Percentiles rank a stretch among this genome's conserved stretches.
phyloP scores from a whole-genome alignment of 2,329 filamentous ascomycete genomes.

The Hortaea sp. region DNA sequence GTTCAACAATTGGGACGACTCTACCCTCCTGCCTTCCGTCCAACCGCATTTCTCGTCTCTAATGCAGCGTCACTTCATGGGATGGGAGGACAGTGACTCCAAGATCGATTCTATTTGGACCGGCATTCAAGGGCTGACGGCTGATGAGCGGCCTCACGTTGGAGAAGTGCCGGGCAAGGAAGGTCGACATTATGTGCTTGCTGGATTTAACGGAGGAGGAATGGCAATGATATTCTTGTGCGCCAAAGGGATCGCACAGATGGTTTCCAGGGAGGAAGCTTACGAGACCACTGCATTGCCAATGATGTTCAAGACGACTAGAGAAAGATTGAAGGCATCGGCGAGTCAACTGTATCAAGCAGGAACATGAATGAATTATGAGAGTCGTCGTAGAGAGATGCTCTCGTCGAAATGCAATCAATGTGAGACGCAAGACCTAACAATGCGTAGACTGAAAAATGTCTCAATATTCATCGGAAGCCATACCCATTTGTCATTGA shows the following conservation, averaged over 20 bases:
- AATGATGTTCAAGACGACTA: conserved; percentile 1
- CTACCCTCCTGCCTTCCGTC: conserved; percentile 33
- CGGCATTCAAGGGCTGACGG: conserved; percentile 26
- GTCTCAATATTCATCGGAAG: too few relatives aligned
- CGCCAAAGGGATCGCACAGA: conserved; percentile 32
- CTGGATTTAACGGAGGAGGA: conserved; percentile 29
- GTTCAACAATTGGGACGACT: conserved; percentile 40
- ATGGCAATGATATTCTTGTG: conserved; percentile 39
- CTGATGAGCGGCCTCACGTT: conserved; percentile 14
- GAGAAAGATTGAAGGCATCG: not conserved
- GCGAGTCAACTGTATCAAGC: too few relatives aligned
- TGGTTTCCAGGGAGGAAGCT: conserved; percentile 22
- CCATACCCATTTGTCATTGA: too few relatives aligned
- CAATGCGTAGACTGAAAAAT: too few relatives aligned
- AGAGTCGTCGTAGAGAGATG: too few relatives aligned
- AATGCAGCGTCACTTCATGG: conserved; percentile 39
- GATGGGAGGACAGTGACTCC: conserved; percentile 39
- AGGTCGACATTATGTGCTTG: conserved; percentile 12
- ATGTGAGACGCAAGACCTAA: too few relatives aligned
- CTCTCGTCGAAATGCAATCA: too few relatives aligned
- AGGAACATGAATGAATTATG: too few relatives aligned
- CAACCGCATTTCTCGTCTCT: conserved; percentile 38
- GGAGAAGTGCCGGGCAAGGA: conserved; percentile 12
- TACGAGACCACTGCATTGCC: conserved; percentile 5
- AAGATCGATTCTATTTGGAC: conserved; percentile 33